Evolutionary conservation across 805 yeast genomes (phyloP).

Genomic region (Teunomyces atbi): DNA sequence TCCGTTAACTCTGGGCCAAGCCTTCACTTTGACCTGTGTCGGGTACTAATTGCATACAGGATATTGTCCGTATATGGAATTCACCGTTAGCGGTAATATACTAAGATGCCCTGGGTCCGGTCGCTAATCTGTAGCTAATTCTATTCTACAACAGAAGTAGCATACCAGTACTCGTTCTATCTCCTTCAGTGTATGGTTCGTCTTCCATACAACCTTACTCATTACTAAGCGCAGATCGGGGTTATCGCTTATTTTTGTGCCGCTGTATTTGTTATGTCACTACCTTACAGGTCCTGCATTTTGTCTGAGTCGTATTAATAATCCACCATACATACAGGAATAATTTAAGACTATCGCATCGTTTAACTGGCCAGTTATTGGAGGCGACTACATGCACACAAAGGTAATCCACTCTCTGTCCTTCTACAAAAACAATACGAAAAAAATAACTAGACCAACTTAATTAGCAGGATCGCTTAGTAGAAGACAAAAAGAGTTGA

Average conservation of each 20-base stretch:
- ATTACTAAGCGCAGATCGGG: too few relatives aligned
- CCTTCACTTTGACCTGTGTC: not conserved
- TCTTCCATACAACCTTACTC: too few relatives aligned
- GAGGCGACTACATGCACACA: not conserved
- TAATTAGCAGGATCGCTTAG: too few relatives aligned
- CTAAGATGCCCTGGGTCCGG: too few relatives aligned
- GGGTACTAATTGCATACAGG: conserved; percentile 1
- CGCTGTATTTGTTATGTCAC: not conserved
- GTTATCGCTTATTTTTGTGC: not conserved
- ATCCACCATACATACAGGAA: not conserved
- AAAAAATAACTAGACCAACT: too few relatives aligned
- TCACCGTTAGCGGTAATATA: not conserved
- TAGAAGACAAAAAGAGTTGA: not conserved
- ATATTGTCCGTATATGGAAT: not conserved
- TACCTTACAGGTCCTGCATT: not conserved
- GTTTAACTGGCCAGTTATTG: not conserved
- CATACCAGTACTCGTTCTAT: too few relatives aligned
- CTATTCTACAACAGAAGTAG: too few relatives aligned
- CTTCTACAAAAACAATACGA: not conserved
- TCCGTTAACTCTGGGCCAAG: not conserved
- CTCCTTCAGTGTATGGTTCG: too few relatives aligned
- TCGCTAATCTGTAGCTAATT: too few relatives aligned
- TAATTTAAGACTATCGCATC: not conserved
- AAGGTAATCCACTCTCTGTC: not conserved
- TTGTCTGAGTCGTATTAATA: not conserved